Evolutionary conservation across 225 moss, liverwort and hornwort genomes (phyloP), one percentile per base, ranked within the genome.

Genomic region (Asterella californica): DNA sequence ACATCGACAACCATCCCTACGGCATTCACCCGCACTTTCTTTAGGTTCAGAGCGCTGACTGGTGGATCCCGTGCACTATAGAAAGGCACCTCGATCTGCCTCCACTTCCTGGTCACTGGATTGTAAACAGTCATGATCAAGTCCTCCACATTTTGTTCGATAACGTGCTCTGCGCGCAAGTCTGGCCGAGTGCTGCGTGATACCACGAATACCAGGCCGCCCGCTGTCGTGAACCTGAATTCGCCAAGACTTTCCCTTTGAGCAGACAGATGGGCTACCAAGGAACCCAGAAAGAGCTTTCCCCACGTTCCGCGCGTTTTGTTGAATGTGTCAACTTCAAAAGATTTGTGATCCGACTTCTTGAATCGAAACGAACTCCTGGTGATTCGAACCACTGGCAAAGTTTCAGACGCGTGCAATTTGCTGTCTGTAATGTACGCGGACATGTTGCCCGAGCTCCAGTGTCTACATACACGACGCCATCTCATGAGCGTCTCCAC

Each of bases 101-200:
- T 60, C 76, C 76, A 77, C n/a, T 62, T 77, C 46, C 61, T 61
- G 37, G 76, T 77, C 46, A 77, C 60, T n/a, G 76, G 76, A 62
- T 77, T 77, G 60, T 60, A 77, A 42, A 77, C 76, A 2, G 76
- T 77, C 76, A 77, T 77, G 21, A 77, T 77, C 76, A 77, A 77
- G 15, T 77, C 76, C 24, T 60, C 76, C 22, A 75, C 74, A 47
- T 49, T 47, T 14, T 74, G 27, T 12, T 30, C 50, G 1, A 15
- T 74, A 21, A 14, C 9, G 60, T 24, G 42, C 1, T 27, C 38
- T 45, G 32, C 5, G 19, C 42, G 76, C 21, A 36, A 14, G 55
- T 75, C 55, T 21, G 75, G 75, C 24, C 75, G 37, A 42, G 38
- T 62, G 76, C 63, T 60, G 24, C 76, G 76, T 37, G 76, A 77